Evolutionary conservation across 2,329 filamentous ascomycete species (phyloP), one percentile per base, ranked within the genome.

Genomic region (Stemphylium lycopersici): DNA sequence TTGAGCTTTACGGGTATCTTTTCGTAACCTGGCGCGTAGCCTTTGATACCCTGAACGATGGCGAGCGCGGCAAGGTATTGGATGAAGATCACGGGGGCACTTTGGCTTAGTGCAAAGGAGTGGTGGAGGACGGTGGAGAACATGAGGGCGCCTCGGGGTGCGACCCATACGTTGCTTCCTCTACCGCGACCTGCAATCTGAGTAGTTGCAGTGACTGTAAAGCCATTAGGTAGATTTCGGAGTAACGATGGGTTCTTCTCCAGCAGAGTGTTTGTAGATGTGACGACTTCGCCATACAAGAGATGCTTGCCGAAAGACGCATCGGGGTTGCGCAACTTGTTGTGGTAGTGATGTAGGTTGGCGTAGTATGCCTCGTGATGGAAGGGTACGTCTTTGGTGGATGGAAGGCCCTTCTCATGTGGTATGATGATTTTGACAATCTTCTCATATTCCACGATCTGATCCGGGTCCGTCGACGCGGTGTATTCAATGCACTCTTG

Each of bases 81-180:
- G 24, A 98, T 82, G 75, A 99, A 98, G 0, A 97, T 88, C 8
- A 98, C 88, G 0, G 95, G 93, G 0, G 90, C 89, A 1, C 82
- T 84, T 38, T 83, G 80, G 7, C 87, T 88, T 7, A 95, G 83
- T 26, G 88, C 81, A 26, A 90, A 85, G 0, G 90, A 84, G 76
- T 99, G 95, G 59, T 91, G 90, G 62, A 99, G 86, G 34, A 96
- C 86, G 0, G 89, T 91, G 8, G 91, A 96, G 77, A 96, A 95
- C 72, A 97, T 89, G 5, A 98, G 82, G 32, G 86, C 87, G 0
- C 95, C 95, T 0, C 90, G 85, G 0, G 95, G 95, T 0, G 93
- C 91, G 4, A 99, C 87, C 95, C 95, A 99, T 55, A 97, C 90
- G 66, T 99, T 99, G 29, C 84, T 87, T 3, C 95, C 95, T 8